Evolutionary conservation across 2,329 filamentous ascomycete species (phyloP).

Genomic region (Ophiocordyceps camponoti-leonardi): DNA sequence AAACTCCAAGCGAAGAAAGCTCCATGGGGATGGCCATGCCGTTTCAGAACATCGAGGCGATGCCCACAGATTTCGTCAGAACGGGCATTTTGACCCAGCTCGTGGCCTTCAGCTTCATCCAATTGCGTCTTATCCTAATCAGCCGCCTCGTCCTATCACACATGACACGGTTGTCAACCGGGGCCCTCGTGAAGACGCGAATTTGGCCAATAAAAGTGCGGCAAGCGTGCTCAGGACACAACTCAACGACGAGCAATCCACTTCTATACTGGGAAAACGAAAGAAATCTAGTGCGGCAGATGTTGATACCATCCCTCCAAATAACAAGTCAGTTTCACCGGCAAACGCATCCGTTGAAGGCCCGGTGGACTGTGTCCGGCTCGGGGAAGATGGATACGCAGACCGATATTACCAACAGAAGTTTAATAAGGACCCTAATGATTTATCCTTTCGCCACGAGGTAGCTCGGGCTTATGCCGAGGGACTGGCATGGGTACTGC

Average conservation of each 20-base stretch:
- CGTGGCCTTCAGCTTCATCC: constrained; percentile 16
- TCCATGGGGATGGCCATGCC: constrained; percentile 39
- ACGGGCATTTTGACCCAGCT: constrained; percentile 18
- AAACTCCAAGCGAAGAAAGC: constrained; percentile 58
- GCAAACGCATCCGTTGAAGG: constrained; percentile 34
- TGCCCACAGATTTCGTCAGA: constrained; percentile 6
- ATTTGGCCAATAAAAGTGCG: constrained; percentile 82
- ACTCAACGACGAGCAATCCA: constrained; percentile 32
- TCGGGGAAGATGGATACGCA: constrained; percentile 92
- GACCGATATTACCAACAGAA: constrained; percentile 97
- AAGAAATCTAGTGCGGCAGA: constrained; percentile 57
- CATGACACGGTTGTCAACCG: constrained; percentile 81
- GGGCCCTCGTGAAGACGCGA: constrained; percentile 46
- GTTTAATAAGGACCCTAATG: constrained; percentile 66
- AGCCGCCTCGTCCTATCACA: constrained; percentile 44
- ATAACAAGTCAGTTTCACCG: constrained; percentile 27
- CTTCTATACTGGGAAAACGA: constrained; percentile 49
- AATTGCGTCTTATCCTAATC: constrained; percentile 33
- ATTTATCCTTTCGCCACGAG: constrained; percentile 72
- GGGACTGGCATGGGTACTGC: constrained; percentile 83
- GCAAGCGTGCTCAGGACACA: constrained; percentile 75
- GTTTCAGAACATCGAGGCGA: constrained; percentile 8
- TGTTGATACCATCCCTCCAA: constrained; percentile 39
- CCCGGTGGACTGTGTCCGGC: constrained; percentile 62
- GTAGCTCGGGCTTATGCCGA: constrained; percentile 88